Base-by-base conservation (phyloP, 352 stramenopile genomes). In the Globisporangium carolinianum region DNA sequence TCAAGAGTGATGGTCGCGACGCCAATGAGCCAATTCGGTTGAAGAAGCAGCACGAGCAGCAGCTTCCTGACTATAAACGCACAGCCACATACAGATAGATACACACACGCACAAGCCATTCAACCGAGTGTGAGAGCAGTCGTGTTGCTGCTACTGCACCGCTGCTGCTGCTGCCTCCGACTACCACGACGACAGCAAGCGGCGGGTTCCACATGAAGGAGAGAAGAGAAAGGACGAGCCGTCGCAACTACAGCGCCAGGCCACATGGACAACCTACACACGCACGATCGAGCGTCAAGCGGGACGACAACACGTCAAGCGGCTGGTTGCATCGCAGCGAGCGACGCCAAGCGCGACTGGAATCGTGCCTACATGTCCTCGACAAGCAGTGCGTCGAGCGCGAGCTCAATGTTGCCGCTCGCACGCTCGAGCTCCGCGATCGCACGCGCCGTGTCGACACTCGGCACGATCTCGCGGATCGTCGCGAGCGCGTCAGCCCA, bases 361-460 rank as follows among this genome's bases (percentile, higher is more conserved):
- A 32, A 3, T 32, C 24, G 24, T 9, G 17, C 48, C 70, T 88
- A 86, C 68, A 77, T 71, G 58, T 86, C 69, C 56, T 87, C 78
- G 69, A 89, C 84, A 37, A 91, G 55, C 39, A 43, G 39, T 12
- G 76, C 64, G 68, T 93, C 88, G n/a, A 91, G 32, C 42, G 87
- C 83, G 11, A 89, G 73, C 57, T 87, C 66, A 43, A 93, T 72
- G 58, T 91, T 84, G 62, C 83, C 83, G 53, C 90, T 83, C 66
- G 70, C 83, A 59, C 83, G 77, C 72, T 92, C 82, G 53, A 94
- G 69, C 60, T 71, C 71, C 45, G 82, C 75, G 56, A 92, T 80
- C 38, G 83, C 61, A 36, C 62, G 43, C 15, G 57, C 54, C 9
- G 74, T 61, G 32, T 88, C 73, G 9, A 76, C 77, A 15, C 65